A percentile compares a stretch with the other conserved stretches of the same genome.
Evolutionary conservation across 2,329 filamentous ascomycete species (phyloP).

Genomic region (Zasmidium angulare): DNA sequence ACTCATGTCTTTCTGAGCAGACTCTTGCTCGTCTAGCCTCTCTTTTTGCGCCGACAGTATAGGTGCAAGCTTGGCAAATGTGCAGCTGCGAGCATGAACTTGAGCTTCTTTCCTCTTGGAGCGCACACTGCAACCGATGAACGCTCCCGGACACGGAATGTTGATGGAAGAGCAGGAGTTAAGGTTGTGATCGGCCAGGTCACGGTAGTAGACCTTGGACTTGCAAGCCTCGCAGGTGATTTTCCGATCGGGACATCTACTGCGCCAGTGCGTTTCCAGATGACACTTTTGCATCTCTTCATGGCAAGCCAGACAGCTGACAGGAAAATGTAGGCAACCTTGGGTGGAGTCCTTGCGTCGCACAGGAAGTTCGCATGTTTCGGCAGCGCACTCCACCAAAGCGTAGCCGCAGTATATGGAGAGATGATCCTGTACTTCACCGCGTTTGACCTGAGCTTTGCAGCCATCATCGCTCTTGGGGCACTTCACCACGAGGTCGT

Average conservation of each 20-base stretch:
- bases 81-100: constrained; percentile 43
- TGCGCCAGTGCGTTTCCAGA: constrained; percentile 44
- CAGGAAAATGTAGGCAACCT: constrained; percentile 55
- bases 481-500: constrained; percentile 61
- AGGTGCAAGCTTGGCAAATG: constrained; percentile 49
- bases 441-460: constrained; percentile 52
- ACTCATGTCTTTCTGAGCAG: constrained; percentile 41
- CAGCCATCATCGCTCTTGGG: constrained; percentile 57
- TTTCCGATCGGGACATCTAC: constrained; percentile 52
- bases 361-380: constrained; percentile 52
- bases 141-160: constrained; percentile 44
- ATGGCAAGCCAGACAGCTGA: constrained; percentile 55
- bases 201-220: constrained; percentile 41
- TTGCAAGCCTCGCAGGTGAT: constrained; percentile 45
- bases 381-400: constrained; percentile 52
- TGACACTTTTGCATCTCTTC: constrained; percentile 55
- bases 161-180: constrained; percentile 43
- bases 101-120: constrained; percentile 42
- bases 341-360: constrained; percentile 55
- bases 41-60: constrained; percentile 44
- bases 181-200: constrained; percentile 43
- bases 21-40: constrained; percentile 45
- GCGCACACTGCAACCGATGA: constrained; percentile 44
- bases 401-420: constrained; percentile 60
- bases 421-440: constrained; percentile 59